Percentiles rank a stretch among this genome's conserved stretches.
Conservation (phyloP, 1,284 basidiomycete genomes). For the Trametes versicolor region DNA sequence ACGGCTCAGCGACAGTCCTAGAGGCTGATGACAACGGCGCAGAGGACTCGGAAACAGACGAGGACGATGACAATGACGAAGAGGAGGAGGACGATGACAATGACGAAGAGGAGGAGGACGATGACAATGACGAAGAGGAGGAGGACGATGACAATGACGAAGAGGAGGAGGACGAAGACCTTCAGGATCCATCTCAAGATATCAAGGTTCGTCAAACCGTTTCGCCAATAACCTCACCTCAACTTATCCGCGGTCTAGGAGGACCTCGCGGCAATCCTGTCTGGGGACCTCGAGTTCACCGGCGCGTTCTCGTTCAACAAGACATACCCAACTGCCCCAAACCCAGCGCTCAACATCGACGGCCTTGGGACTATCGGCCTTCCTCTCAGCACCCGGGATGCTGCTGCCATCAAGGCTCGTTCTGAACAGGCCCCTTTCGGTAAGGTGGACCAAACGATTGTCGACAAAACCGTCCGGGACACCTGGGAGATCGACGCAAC, state of each 20-base stretch:
- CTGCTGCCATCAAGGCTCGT: constrained; percentile 43
- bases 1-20: too few species aligned
- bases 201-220: not conserved
- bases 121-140: not conserved
- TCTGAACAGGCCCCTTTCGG: constrained; percentile 49
- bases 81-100: too few species aligned
- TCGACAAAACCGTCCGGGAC: constrained; percentile 41
- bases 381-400: constrained; percentile 43
- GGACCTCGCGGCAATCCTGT: not conserved
- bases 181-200: not conserved
- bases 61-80: not conserved
- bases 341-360: constrained; percentile 34
- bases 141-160: not conserved
- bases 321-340: constrained; percentile 38
- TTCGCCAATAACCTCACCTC: not conserved
- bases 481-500: constrained; percentile 43
- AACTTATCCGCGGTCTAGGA: not conserved
- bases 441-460: constrained; percentile 37
- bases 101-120: too few species aligned
- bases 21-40: too few species aligned
- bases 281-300: constrained; percentile 1
- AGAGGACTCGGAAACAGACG: not conserved
- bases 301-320: constrained; percentile 35
- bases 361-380: constrained; percentile 47
- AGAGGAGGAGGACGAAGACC: not conserved